Percentiles rank a stretch among this genome's conserved stretches.
Conservation (phyloP, 805 yeast species). For the Starmerella potacharoeniae region DNA sequence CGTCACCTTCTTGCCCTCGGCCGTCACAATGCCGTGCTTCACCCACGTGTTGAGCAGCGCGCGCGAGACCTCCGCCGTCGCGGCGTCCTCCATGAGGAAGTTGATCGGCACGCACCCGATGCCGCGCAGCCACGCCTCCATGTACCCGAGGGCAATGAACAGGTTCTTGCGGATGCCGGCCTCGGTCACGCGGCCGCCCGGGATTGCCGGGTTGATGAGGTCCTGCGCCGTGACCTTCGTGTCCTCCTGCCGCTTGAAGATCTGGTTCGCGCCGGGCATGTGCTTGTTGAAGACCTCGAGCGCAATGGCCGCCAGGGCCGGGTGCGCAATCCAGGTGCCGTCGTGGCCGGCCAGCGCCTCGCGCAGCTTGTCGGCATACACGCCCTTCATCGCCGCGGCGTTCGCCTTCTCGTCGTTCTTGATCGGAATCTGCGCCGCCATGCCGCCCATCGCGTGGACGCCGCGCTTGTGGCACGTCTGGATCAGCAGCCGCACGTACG, state of each 20-base stretch:
- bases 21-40: slow-evolving; percentile 47
- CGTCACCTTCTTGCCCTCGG: slow-evolving; percentile 43
- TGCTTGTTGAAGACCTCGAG: slow-evolving; percentile 58
- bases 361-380: slow-evolving; percentile 53
- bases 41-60: slow-evolving; percentile 69
- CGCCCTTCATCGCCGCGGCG: slow-evolving; percentile 54
- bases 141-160: slow-evolving; percentile 53
- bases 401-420: slow-evolving; percentile 52
- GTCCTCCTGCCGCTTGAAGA: slow-evolving; percentile 41
- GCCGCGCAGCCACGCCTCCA: slow-evolving; percentile 66
- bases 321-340: slow-evolving; percentile 72
- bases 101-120: slow-evolving; percentile 65
- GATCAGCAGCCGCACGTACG: slow-evolving; percentile 53
- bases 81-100: slow-evolving; percentile 69
- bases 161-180: slow-evolving; percentile 54
- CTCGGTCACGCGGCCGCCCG: slow-evolving; percentile 51
- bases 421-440: slow-evolving; percentile 71
- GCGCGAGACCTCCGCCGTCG: slow-evolving; percentile 68
- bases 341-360: slow-evolving; percentile 62
- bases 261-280: slow-evolving; percentile 68
- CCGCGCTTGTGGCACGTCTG: slow-evolving; percentile 61
- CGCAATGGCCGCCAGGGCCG: slow-evolving; percentile 55
- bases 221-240: slow-evolving; percentile 45
- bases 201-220: slow-evolving; percentile 48
- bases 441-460: slow-evolving; percentile 68